Conservation (phyloP, 176 grass and related monocot species). For the Aegilops speltoides region DNA sequence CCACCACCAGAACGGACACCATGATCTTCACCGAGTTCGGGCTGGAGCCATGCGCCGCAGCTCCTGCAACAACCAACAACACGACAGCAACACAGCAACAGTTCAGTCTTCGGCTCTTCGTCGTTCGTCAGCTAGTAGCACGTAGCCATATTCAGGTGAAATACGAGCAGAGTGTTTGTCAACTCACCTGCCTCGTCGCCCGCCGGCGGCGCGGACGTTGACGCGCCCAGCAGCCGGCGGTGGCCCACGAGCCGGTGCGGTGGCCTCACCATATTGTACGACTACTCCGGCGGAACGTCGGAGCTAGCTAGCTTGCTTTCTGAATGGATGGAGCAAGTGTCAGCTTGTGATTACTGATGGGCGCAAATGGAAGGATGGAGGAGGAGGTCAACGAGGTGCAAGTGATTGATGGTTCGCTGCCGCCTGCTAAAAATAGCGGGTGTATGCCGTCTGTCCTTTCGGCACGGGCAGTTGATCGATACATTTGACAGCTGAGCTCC, state of each 20-base stretch:
- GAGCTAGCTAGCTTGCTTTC: not conserved
- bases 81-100: not conserved
- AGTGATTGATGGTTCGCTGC: not conserved
- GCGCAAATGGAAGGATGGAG: not conserved
- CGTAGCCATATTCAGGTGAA: not conserved
- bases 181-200: not conserved
- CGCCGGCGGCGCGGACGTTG: not conserved
- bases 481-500: no score
- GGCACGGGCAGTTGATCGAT: no score
- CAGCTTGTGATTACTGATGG: not conserved
- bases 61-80: no score
- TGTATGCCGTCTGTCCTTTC: no score
- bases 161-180: not conserved
- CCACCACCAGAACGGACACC: conserved; percentile 65
- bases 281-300: not conserved
- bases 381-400: not conserved
- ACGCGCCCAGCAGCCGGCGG: conserved; percentile 8
- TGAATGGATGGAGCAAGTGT: not conserved
- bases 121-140: not conserved
- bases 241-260: no score
- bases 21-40: conserved; percentile 51
- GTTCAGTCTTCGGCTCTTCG: not conserved
- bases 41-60: conserved; percentile 27
- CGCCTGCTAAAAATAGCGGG: not conserved
- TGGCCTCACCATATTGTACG: not conserved